Conservation (phyloP, 139 green algal species). For the Chlamydomonas sp. region DNA sequence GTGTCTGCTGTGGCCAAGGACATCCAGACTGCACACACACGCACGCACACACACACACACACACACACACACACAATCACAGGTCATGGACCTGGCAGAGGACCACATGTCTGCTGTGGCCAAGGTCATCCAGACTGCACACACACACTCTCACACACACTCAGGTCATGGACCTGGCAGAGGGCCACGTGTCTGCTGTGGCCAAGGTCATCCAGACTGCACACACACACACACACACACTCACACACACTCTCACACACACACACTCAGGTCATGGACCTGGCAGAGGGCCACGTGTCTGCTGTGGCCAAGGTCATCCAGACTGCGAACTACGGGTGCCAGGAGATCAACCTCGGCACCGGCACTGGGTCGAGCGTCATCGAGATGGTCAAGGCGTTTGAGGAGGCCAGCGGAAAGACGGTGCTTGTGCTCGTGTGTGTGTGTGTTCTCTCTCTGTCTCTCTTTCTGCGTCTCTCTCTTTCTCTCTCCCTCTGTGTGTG, state of each 20-base stretch:
- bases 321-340: constrained; percentile 42
- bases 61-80: no score
- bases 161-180: constrained; percentile 89
- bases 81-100: no score
- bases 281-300: constrained; percentile 73
- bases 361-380: constrained; percentile 76
- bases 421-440: no score
- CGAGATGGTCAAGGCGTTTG: constrained; percentile 92
- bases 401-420: constrained; percentile 77
- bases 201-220: constrained; percentile 53
- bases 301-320: constrained; percentile 71
- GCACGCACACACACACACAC: no score
- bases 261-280: constrained; percentile 97
- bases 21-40: no score
- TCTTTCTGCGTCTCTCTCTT: no score
- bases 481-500: no score
- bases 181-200: constrained; percentile 79
- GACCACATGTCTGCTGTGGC: no score
- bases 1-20: constrained; percentile 9
- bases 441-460: no score
- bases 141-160: constrained; percentile 98
- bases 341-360: constrained; percentile 92
- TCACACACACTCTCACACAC: no score
- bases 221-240: not conserved
- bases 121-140: no score